A percentile compares a stretch with the other conserved stretches of the same genome.
Evolutionary conservation across 257 asterid genomes (phyloP).

Genomic region (Nicotiana noctiflora): DNA sequence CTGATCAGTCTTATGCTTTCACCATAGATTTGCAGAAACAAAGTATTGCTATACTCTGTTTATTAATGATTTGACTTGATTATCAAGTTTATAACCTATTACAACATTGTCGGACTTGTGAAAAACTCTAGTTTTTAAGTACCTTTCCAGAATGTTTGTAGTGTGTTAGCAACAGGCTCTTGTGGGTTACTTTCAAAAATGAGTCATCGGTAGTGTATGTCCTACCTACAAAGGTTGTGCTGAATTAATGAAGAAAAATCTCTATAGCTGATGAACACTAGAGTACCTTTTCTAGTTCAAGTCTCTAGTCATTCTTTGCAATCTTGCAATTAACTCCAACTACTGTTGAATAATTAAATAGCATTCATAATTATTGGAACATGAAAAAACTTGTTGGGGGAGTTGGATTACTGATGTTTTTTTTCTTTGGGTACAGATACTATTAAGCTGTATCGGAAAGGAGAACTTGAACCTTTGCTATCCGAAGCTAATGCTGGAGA

Average conservation of each 20-base stretch:
- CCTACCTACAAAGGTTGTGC: neutral
- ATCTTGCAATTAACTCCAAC: neutral
- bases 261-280: neutral
- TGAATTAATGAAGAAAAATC: neutral
- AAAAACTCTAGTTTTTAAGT: neutral
- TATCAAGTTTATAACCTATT: neutral
- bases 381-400: neutral
- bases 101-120: neutral
- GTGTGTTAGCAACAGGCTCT: neutral
- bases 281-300: neutral
- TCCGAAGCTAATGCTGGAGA: conserved; percentile 43
- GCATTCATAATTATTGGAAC: neutral
- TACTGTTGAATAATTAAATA: neutral
- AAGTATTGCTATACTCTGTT: neutral
- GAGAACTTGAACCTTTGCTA: conserved; percentile 58
- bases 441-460: conserved; percentile 50
- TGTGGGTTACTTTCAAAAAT: neutral
- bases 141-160: neutral
- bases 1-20: neutral
- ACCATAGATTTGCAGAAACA: neutral
- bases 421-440: conserved; percentile 43
- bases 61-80: neutral
- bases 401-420: neutral
- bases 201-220: neutral
- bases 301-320: neutral